phyloP scores from a whole-genome alignment of 805 yeast species.

The Ogataea pini region DNA sequence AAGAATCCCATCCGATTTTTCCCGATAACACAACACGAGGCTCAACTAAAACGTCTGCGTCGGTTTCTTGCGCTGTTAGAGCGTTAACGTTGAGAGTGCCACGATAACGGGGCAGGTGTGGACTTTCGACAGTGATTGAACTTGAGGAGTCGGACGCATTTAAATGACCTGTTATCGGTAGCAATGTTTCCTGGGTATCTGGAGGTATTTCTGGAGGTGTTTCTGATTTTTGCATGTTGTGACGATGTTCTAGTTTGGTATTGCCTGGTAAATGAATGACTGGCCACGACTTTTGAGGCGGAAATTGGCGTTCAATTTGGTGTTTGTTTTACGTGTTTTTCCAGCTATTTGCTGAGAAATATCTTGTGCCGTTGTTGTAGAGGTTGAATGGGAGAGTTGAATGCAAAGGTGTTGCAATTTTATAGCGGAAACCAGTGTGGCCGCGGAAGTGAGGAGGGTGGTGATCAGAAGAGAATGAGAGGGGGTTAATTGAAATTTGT shows the following conservation, averaged over 20 bases:
- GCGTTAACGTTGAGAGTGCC: constrained; percentile 34
- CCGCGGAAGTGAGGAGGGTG: background rate
- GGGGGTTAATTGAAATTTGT: background rate
- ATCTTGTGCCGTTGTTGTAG: background rate
- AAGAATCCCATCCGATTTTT: constrained; percentile 14
- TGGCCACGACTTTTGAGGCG: background rate
- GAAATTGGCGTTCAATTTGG: background rate
- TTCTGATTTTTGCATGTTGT: background rate
- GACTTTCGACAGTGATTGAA: background rate
- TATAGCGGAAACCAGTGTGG: background rate
- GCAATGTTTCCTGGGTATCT: background rate
- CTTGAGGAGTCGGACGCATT: constrained; percentile 5
- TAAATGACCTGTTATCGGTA: background rate
- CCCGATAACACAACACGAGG: background rate
- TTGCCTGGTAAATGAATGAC: background rate
- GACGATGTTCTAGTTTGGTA: background rate
- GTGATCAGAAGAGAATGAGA: no score
- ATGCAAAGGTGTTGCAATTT: background rate
- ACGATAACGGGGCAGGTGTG: constrained; percentile 30
- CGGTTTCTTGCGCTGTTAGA: constrained; percentile 19
- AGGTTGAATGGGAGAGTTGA: background rate
- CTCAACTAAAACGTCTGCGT: constrained; percentile 5
- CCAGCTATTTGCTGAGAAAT: background rate
- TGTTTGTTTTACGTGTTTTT: background rate
- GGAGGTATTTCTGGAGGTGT: background rate